phyloP scores from a whole-genome alignment of 768 basidiomycete genomes.

The Cystobasidium onofrii region DNA sequence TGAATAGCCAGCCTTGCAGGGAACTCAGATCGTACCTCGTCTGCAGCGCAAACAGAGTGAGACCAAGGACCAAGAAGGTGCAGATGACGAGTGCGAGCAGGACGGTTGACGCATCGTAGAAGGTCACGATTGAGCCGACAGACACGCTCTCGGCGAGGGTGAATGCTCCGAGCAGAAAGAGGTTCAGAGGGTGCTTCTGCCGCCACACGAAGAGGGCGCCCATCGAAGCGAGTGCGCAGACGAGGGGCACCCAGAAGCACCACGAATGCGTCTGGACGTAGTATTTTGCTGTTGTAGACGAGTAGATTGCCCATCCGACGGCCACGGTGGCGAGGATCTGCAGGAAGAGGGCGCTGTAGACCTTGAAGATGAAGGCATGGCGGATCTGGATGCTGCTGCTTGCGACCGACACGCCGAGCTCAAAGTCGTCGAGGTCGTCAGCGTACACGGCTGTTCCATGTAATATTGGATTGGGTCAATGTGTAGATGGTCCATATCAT shows the following conservation, averaged over 20 bases:
- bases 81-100: constrained; percentile 88
- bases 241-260: constrained; percentile 68
- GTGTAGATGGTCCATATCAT: no score
- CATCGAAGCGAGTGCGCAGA: constrained; percentile 43
- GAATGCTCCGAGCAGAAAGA: constrained; percentile 74
- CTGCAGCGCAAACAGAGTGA: constrained; percentile 73
- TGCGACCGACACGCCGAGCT: constrained; percentile 37
- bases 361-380: constrained; percentile 70
- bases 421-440: not conserved
- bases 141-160: constrained; percentile 85
- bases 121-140: constrained; percentile 73
- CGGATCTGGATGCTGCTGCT: constrained; percentile 55
- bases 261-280: constrained; percentile 75
- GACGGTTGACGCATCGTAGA: constrained; percentile 59
- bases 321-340: constrained; percentile 65
- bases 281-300: constrained; percentile 48
- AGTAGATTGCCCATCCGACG: constrained; percentile 58
- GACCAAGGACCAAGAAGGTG: constrained; percentile 79
- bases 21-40: constrained; percentile 80
- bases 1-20: constrained; percentile 84
- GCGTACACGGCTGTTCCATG: not conserved
- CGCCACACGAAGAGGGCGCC: constrained; percentile 61
- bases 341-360: constrained; percentile 64
- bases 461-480: no score
- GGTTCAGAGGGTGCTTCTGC: constrained; percentile 78